These are phyloP conservation scores for Aspergillus sclerotioniger DNA, from an alignment of 495 filamentous ascomycete species.

Conservation along the genomic window DNA sequence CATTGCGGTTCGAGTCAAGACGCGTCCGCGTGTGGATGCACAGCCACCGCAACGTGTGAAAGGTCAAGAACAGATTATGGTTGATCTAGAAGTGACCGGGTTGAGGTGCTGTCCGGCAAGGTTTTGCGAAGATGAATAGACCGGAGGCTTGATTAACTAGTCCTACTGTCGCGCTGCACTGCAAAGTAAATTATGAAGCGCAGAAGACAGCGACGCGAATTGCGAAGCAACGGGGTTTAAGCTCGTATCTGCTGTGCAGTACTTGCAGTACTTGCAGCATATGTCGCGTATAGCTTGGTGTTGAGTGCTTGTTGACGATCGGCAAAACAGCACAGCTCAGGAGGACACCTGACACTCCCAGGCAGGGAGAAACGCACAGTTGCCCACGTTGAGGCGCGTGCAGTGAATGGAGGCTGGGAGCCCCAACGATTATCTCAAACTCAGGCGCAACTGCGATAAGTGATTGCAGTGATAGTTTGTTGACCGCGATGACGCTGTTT, in stretches of 20 bases:
- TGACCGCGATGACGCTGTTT: conserved; percentile 39
- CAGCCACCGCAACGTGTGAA: not conserved
- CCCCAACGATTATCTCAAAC: conserved; percentile 1
- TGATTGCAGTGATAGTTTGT: conserved; percentile 19
- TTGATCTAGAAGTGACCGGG: not conserved
- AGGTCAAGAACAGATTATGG: not conserved
- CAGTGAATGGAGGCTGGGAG: conserved; percentile 6
- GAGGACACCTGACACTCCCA: conserved; percentile 1
- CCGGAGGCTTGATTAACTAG: not conserved
- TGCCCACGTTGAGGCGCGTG: not conserved
- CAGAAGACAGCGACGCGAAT: not conserved
- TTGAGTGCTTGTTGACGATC: not conserved
- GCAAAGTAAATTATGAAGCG: not conserved
- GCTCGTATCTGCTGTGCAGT: not conserved
- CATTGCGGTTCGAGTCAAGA: conserved; percentile 18
- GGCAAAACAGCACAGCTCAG: not conserved
- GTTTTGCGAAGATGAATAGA: not conserved
- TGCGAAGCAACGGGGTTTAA: not conserved
- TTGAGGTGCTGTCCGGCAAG: not conserved
- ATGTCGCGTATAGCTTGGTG: not conserved
- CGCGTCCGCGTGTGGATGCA: not conserved
- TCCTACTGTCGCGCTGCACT: not conserved
- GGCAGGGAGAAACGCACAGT: not conserved
- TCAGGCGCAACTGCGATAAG: conserved; percentile 18
- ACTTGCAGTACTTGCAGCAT: no score